Percentiles rank a stretch among this genome's conserved stretches.
Conservation (phyloP, 2,329 filamentous ascomycete genomes). For the Aspergillus novoparasiticus region DNA sequence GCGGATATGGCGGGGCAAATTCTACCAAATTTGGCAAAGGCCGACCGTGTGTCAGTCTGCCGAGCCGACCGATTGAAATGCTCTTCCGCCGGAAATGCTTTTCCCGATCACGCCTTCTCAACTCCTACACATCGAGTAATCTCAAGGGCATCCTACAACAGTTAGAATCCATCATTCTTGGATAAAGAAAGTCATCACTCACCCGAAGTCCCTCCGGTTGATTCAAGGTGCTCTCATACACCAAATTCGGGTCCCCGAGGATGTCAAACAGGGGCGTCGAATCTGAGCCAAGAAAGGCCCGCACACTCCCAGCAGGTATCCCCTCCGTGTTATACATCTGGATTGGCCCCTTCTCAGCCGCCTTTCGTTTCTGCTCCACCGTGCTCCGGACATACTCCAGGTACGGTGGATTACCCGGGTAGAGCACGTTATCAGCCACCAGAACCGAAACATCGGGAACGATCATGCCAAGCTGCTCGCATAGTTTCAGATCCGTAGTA, state of each 20-base stretch:
- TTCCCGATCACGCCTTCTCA: conserved; percentile 6
- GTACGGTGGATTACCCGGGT: conserved; percentile 50
- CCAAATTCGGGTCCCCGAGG: conserved; percentile 63
- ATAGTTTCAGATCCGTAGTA: conserved; percentile 72
- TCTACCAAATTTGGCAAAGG: conserved; percentile 49
- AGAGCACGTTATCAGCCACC: conserved; percentile 49
- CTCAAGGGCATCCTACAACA: conserved; percentile 34
- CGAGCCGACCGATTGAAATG: conserved; percentile 13
- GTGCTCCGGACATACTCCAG: conserved; percentile 67
- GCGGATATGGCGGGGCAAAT: conserved; percentile 24
- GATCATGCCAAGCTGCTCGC: conserved; percentile 70
- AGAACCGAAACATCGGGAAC: conserved; percentile 53
- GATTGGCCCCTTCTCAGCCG: conserved; percentile 30
- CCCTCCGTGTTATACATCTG: conserved; percentile 22
- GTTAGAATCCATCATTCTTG: background rate
- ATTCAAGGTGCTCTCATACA: conserved; percentile 61
- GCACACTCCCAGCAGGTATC: conserved; percentile 23
- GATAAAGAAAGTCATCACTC: conserved; percentile 16
- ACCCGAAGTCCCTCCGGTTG: conserved; percentile 33
- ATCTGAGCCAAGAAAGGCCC: conserved; percentile 29
- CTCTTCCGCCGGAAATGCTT: conserved; percentile 2
- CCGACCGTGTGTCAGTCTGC: conserved; percentile 47
- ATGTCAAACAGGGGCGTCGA: conserved; percentile 32
- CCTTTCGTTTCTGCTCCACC: conserved; percentile 62
- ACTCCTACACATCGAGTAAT: conserved; percentile 35